These are phyloP conservation scores for Thinopyrum obtusiflorum DNA, from an alignment of 202 grass and related monocot species.

Conservation along the genomic window DNA sequence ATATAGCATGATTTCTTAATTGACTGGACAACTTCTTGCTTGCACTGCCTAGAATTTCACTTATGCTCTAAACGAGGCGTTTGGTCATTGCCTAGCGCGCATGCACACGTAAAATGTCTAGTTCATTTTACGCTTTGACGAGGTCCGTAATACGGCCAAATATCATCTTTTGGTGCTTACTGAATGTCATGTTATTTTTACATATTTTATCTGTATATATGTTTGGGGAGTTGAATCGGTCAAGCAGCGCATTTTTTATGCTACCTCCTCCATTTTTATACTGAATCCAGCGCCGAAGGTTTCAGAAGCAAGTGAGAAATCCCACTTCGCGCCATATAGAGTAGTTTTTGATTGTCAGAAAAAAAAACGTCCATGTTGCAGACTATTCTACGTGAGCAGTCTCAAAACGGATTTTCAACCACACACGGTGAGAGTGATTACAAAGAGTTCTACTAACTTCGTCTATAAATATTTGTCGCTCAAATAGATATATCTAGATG, in stretches of 20 bases:
- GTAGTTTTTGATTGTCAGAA: too few species aligned
- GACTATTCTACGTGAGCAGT: not conserved
- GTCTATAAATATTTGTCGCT: too few species aligned
- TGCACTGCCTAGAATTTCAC: not conserved
- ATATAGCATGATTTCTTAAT: too few species aligned
- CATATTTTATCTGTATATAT: not conserved
- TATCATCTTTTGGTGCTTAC: constrained; percentile 19
- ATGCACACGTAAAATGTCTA: too few species aligned
- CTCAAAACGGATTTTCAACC: not conserved
- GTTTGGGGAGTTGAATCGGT: not conserved
- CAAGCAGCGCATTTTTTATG: not conserved
- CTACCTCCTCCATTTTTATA: not conserved
- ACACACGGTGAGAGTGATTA: too few species aligned
- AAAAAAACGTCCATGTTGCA: not conserved
- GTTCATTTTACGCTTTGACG: not conserved
- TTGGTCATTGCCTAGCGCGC: not conserved
- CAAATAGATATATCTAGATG: too few species aligned
- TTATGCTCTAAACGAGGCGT: not conserved
- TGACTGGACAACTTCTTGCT: too few species aligned
- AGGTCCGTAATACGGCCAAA: constrained; percentile 33
- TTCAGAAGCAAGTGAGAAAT: not conserved
- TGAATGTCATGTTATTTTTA: constrained; percentile 6
- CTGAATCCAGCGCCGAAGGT: not conserved
- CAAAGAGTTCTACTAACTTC: too few species aligned
- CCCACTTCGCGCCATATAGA: too few species aligned